A percentile compares a stretch with the other conserved stretches of the same genome.
Conservation (phyloP, 768 basidiomycete species). For the Cubamyces lactineus region DNA sequence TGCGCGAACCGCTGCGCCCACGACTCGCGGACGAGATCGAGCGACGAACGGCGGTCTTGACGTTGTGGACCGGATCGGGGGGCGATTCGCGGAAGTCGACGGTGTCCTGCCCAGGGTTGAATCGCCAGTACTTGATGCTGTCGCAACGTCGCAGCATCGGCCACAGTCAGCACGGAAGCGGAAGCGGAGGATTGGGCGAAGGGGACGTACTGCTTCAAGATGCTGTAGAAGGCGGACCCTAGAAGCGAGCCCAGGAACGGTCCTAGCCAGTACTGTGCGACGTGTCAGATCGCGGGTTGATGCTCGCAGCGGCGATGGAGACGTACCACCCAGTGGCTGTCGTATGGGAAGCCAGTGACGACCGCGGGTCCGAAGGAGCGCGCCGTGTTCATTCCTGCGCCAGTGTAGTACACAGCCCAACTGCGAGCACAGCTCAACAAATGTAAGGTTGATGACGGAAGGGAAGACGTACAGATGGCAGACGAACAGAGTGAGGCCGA, state of each 20-base stretch:
- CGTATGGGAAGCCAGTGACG: constrained; percentile 57
- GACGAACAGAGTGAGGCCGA: constrained; percentile 66
- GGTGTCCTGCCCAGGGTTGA: constrained; percentile 54
- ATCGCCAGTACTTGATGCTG: constrained; percentile 55
- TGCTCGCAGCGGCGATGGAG: background rate
- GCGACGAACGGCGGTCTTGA: constrained; percentile 6
- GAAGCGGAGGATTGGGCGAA: background rate
- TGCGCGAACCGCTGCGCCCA: constrained; percentile 11
- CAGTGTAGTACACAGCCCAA: constrained; percentile 64
- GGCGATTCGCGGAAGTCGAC: constrained; percentile 47
- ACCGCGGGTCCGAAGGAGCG: constrained; percentile 73
- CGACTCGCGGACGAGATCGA: constrained; percentile 13
- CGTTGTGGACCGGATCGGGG: constrained; percentile 37
- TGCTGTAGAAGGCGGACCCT: constrained; percentile 56
- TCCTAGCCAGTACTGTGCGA: constrained; percentile 66
- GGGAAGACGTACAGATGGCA: constrained; percentile 54
- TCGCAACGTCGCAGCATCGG: background rate
- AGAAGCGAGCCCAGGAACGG: constrained; percentile 69
- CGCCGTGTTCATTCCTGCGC: constrained; percentile 70
- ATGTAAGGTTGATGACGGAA: background rate
- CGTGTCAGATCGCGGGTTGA: background rate
- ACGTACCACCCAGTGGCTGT: constrained; percentile 65
- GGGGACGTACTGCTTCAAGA: constrained; percentile 52
- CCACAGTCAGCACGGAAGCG: background rate
- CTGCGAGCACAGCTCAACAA: constrained; percentile 35